Base-by-base conservation (phyloP, 2,329 filamentous ascomycete genomes). In the Stagonosporopsis vannaccii region DNA sequence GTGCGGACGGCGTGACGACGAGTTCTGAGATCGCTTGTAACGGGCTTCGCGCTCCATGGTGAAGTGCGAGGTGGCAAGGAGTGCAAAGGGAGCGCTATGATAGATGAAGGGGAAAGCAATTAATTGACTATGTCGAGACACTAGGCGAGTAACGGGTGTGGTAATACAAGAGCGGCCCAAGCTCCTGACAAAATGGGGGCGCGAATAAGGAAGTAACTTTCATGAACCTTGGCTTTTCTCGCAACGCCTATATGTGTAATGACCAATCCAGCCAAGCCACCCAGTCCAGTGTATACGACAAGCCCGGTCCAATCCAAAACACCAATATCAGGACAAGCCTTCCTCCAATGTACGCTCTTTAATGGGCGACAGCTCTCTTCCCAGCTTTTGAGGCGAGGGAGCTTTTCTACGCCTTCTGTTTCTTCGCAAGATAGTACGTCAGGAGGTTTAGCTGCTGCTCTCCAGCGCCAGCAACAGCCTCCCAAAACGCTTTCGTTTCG, bases 381-480 rank as follows among this genome's bases (percentile, higher is more conserved):
- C 23, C 13, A 47, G 7, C 20, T 25, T 36, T 11, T 15, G 40
- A 8, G 30, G n/a, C 6, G 19, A 30, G 11, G 8, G 4, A 49
- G 55, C 63, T 37, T 35, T 35, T 42, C 56, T 68, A 73, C 55
- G 63, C 65, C 51, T 65, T 71, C 26, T 59, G 64, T 42, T 67
- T 66, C 64, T 75, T 75, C 3, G 90, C 90, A 68, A 92, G 88
- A 74, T 92, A 93, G 72, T 93, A 93, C 9, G 89, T 92, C 66
- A 93, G 87, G 58, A 93, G 75, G 63, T 88, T 92, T 79, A 91
- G 85, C 20, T 89, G 86, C 62, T 91, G 89, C 62, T 92, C 89
- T 68, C 85, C 84, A 28, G 90, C 81, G 0, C 78, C 79, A 54
- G 81, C 84, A 66, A 92, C 80, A 22, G 83, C 82, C 30, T 82